Evolutionary conservation across 805 yeast genomes (phyloP), one percentile per base, ranked within the genome.

Genomic region (Pichia deserticola): DNA sequence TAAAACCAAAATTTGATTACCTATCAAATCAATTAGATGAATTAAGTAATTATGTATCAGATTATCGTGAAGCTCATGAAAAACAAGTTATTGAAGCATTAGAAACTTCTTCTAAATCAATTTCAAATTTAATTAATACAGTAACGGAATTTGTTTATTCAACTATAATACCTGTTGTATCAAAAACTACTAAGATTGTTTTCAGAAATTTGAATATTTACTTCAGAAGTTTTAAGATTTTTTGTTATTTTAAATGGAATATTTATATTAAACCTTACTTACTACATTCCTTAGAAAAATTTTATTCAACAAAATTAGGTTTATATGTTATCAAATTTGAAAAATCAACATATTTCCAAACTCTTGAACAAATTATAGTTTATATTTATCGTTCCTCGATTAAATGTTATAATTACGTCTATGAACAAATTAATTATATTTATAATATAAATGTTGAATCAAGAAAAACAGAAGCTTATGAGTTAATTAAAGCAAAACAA

Each of bases 401-500:
- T 8, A 48, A 44, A n/a, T n/a, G 53, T 12, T 46, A 49, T 30
- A 5, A 12, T 7, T 53, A 48, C 5, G 41, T 59, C 12, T 30
- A 44, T 4, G 56, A 55, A 25, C 55, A 51, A 15, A 28, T 49
- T 11, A 29, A 30, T 13, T 58, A 58, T 13, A 56, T 57, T 29
- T 53, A 54, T 37, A 49, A 54, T 8, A 60, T 58, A 29, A 58
- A 54, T 28, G 37, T 55, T 28, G 57, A 53, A 32, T 58, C 58
- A 49, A 63, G 57, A 40, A 52, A 56, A 15, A 57, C 64, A 27
- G 57, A 58, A n/a, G 58, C 57, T 36, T 64, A 60, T 44, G 56
- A 55, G 53, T 45, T 56, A 12, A 51, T 66, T 25, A 68, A 68
- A 52, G 53, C 47, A 37, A 67, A 66, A 56, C 58, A 57, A 47